Conservation (phyloP, 2,329 filamentous ascomycete species). For the Fusarium verticillioides region DNA sequence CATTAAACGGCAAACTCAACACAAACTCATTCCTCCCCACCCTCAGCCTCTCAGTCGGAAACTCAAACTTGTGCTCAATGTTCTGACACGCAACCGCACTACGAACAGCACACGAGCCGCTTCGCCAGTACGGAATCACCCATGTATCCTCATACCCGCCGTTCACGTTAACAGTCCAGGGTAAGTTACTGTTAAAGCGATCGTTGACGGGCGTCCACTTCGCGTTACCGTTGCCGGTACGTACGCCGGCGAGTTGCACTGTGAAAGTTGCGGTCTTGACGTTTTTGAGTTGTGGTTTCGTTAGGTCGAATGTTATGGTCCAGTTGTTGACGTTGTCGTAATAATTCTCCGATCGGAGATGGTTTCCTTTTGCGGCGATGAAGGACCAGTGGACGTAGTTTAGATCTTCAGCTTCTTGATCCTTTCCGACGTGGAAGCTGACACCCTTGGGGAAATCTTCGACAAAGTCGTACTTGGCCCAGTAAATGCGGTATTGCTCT, state of each 20-base stretch:
- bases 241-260: constrained; percentile 26
- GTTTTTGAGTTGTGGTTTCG: constrained; percentile 36
- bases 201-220: constrained; percentile 32
- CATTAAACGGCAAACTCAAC: constrained; percentile 67
- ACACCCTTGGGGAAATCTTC: constrained; percentile 68
- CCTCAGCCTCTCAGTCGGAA: constrained; percentile 57
- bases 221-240: constrained; percentile 30
- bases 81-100: constrained; percentile 70
- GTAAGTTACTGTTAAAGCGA: constrained; percentile 13
- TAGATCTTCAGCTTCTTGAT: constrained; percentile 58
- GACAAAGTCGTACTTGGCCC: constrained; percentile 66
- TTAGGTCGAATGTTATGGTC: constrained; percentile 64
- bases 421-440: constrained; percentile 64
- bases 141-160: constrained; percentile 57
- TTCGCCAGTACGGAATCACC: constrained; percentile 60
- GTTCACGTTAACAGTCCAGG: constrained; percentile 50
- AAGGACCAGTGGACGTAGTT: constrained; percentile 74
- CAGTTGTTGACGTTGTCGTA: constrained; percentile 65
- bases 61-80: constrained; percentile 66
- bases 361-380: constrained; percentile 65
- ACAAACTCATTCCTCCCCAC: constrained; percentile 64
- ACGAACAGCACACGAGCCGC: constrained; percentile 66
- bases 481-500: constrained; percentile 68
- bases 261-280: constrained; percentile 51
- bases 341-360: constrained; percentile 53